phyloP scores from a whole-genome alignment of 805 yeast genomes.

The Scheffersomyces amazonensis region DNA sequence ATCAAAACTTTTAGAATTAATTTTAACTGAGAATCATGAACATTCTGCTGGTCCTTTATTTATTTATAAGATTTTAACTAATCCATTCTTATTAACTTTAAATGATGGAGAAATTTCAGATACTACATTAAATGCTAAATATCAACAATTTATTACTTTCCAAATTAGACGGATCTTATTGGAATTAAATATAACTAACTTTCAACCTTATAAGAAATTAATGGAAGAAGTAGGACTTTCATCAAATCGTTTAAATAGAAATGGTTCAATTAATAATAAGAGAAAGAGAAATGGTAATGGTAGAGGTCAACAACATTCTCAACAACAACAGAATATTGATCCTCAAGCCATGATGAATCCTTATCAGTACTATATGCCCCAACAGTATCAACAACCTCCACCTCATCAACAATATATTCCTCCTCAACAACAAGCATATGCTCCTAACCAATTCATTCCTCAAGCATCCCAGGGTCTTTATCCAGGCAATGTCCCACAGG shows the following conservation, averaged over 20 bases:
- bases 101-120: slow-evolving; percentile 39
- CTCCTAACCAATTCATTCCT: slow-evolving; percentile 1
- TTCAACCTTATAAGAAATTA: slow-evolving; percentile 77
- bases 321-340: not conserved
- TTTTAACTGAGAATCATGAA: slow-evolving; percentile 64
- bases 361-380: not conserved
- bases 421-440: slow-evolving; percentile 1
- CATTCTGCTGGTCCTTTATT: slow-evolving; percentile 54
- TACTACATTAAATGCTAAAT: slow-evolving; percentile 15
- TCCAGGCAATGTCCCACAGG: slow-evolving; percentile 1
- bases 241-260: slow-evolving; percentile 28
- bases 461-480: slow-evolving; percentile 3
- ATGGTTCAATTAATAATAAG: slow-evolving; percentile 19
- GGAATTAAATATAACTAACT: slow-evolving; percentile 51
- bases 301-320: slow-evolving; percentile 5
- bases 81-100: slow-evolving; percentile 51
- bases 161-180: slow-evolving; percentile 64
- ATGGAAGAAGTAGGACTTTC: slow-evolving; percentile 88
- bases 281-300: slow-evolving; percentile 21
- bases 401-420: not conserved
- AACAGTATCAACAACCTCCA: not conserved
- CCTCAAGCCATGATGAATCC: not conserved
- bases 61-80: slow-evolving; percentile 72
- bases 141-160: slow-evolving; percentile 54
- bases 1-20: slow-evolving; percentile 49